These are phyloP conservation scores for Wickerhamiella sergipiensis DNA, from an alignment of 805 yeast species.

Conservation along the genomic window DNA sequence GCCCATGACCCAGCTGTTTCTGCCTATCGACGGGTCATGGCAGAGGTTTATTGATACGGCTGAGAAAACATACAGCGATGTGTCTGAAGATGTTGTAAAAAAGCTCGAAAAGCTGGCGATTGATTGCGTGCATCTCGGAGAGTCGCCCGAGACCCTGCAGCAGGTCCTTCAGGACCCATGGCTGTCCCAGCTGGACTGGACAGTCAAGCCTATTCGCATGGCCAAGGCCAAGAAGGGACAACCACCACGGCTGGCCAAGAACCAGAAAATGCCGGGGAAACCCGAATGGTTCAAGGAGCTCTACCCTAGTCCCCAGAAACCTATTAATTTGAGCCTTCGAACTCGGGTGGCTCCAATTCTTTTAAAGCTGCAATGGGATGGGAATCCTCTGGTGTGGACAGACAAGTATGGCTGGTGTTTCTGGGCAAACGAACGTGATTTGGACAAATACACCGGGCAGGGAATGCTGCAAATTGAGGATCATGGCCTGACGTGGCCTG, in stretches of 20 bases:
- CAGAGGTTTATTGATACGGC: conserved; percentile 51
- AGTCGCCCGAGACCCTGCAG: conserved; percentile 28
- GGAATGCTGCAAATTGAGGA: conserved; percentile 24
- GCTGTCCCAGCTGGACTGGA: conserved; percentile 87
- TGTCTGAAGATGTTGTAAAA: conserved; percentile 40
- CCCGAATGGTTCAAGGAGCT: conserved; percentile 85
- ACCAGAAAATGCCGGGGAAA: conserved; percentile 73
- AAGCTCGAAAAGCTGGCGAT: conserved; percentile 48
- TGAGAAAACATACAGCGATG: conserved; percentile 50
- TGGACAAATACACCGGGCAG: conserved; percentile 23
- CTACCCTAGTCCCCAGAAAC: conserved; percentile 27
- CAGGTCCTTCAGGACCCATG: conserved; percentile 55
- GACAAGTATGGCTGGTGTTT: conserved; percentile 83
- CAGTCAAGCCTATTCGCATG: conserved; percentile 39
- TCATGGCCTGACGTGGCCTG: background rate
- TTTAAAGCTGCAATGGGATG: conserved; percentile 73
- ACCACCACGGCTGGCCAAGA: conserved; percentile 29
- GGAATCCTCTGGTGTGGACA: conserved; percentile 69
- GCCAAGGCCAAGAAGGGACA: conserved; percentile 55
- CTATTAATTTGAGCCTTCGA: conserved; percentile 50
- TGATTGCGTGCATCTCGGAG: conserved; percentile 37
- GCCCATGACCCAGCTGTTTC: conserved; percentile 54
- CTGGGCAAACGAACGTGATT: conserved; percentile 32
- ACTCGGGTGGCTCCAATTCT: conserved; percentile 67
- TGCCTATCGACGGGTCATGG: conserved; percentile 75